phyloP scores from a whole-genome alignment of 305 asterid genomes.

The Andrographis paniculata region DNA sequence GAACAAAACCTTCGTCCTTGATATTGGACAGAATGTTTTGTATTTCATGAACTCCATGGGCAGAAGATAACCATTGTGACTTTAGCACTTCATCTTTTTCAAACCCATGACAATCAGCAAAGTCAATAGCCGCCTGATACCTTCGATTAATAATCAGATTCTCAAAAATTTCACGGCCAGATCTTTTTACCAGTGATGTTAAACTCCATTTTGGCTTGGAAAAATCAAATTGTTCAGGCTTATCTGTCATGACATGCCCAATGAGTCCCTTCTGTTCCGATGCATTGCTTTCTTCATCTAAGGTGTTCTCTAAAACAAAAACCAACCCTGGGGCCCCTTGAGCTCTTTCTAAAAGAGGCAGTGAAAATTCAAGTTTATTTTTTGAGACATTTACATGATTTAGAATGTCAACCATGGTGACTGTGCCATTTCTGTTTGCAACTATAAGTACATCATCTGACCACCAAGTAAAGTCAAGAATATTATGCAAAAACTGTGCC shows the following conservation, averaged over 20 bases:
- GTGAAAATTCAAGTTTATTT: conserved; percentile 44
- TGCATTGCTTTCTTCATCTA: conserved; percentile 30
- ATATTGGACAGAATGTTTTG: conserved; percentile 50
- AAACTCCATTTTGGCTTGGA: conserved; percentile 64
- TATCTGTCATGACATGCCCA: conserved; percentile 32
- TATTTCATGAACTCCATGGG: conserved; percentile 67
- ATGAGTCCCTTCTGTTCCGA: conserved; percentile 33
- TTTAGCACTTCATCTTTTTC: conserved; percentile 86
- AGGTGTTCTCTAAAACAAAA: conserved; percentile 61
- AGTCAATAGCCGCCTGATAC: conserved; percentile 70
- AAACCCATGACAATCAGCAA: conserved; percentile 75
- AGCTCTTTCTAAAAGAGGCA: conserved; percentile 75
- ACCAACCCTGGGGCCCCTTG: conserved; percentile 47
- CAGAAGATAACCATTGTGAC: conserved; percentile 83
- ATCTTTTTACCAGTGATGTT: conserved; percentile 56
- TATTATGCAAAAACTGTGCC: conserved; percentile 30
- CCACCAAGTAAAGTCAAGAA: conserved; percentile 95
- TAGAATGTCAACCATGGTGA: conserved; percentile 54
- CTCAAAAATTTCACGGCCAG: conserved; percentile 71
- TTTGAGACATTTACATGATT: conserved; percentile 33
- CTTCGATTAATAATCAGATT: conserved; percentile 46
- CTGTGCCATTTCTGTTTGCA: conserved; percentile 52
- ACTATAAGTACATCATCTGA: conserved; percentile 57
- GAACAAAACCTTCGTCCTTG: conserved; percentile 62
- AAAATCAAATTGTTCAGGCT: conserved; percentile 30